Evolutionary conservation across 208 protist genomes (phyloP).

Genomic region (Wallacemonas collosoma): DNA sequence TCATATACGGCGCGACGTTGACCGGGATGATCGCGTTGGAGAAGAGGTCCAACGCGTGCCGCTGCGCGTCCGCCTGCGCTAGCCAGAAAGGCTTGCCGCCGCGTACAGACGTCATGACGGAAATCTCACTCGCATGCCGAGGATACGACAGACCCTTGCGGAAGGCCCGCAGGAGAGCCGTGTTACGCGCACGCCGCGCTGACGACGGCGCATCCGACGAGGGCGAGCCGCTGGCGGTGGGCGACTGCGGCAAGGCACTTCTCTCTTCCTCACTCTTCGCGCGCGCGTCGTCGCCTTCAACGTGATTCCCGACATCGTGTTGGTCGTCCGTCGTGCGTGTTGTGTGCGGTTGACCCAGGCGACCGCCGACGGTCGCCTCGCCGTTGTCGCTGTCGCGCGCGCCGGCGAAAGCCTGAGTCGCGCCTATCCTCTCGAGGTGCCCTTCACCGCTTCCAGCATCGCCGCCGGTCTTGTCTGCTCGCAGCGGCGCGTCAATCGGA

Average conservation of each 20-base stretch:
- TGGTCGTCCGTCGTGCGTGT: too few relatives aligned
- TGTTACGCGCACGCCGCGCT: background rate
- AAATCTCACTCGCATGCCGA: slow-evolving; percentile 28
- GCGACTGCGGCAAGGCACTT: background rate
- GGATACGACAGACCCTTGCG: slow-evolving; percentile 27
- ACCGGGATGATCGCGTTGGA: slow-evolving; percentile 38
- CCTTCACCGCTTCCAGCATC: too few relatives aligned
- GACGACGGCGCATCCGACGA: background rate
- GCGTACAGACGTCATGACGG: slow-evolving; percentile 33
- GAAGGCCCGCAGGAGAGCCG: slow-evolving; percentile 14
- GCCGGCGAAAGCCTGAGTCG: too few relatives aligned
- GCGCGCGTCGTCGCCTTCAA: too few relatives aligned
- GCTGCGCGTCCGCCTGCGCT: slow-evolving; percentile 30
- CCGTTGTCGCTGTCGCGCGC: background rate
- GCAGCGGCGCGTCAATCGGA: background rate
- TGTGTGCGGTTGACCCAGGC: background rate
- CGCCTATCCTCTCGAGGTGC: too few relatives aligned
- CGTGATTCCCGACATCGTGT: too few relatives aligned
- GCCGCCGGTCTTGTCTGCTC: background rate
- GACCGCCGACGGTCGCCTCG: too few relatives aligned
- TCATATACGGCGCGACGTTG: slow-evolving; percentile 48
- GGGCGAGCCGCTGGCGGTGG: background rate
- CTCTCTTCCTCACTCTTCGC: background rate
- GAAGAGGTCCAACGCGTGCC: slow-evolving; percentile 35
- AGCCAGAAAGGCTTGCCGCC: slow-evolving; percentile 34